Evolutionary conservation across 1,139 yeast genomes (phyloP), one percentile per base, ranked within the genome.

Genomic region (Pichia sp.): DNA sequence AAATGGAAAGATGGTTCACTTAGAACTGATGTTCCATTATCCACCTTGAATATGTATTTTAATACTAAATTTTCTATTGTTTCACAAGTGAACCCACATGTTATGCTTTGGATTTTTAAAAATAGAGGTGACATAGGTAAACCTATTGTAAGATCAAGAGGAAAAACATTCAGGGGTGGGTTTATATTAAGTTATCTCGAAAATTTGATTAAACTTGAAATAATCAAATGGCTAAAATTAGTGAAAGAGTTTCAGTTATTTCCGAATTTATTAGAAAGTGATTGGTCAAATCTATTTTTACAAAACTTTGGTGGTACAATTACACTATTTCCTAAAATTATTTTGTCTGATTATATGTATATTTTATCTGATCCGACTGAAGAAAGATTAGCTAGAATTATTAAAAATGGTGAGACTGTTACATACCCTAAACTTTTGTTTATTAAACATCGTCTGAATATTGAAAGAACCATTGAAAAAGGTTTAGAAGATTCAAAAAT

Each of bases 31-130:
- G 78, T 83, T 27, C 90, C 90, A 2, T 68, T 83, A 28, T 82
- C 78, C 47, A 77, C 86, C 0, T 69, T 83, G 50, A 83, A 83
- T 68, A 78, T 84, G n/a, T 83, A 83, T 64, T 86, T 82, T 65
- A 84, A 86, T 58, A 90, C 83, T 39, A 84, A 81, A 61, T 86
- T 83, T 62, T 74, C 88, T 4, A 73, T 86, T 46, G 94, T 86
- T 32, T 82, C 89, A 6, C 95, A 86, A 65, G 92, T 85, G 8
- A 86, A 86, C 61, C 94, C 95, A 1, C 95, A 86, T 62, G 83
- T 86, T 42, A 76, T 85, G 49, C 70, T 86, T 35, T 86, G 86
- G 65, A 83, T 82, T 58, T 86, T 79, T 62, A 86, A 90, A 3
- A 89, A 92, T 25, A 76, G 83, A 57, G 95, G 95, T 1, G 79